Evolutionary conservation across 768 basidiomycete species (phyloP).

Genomic region (Leccinum incarnatum): DNA sequence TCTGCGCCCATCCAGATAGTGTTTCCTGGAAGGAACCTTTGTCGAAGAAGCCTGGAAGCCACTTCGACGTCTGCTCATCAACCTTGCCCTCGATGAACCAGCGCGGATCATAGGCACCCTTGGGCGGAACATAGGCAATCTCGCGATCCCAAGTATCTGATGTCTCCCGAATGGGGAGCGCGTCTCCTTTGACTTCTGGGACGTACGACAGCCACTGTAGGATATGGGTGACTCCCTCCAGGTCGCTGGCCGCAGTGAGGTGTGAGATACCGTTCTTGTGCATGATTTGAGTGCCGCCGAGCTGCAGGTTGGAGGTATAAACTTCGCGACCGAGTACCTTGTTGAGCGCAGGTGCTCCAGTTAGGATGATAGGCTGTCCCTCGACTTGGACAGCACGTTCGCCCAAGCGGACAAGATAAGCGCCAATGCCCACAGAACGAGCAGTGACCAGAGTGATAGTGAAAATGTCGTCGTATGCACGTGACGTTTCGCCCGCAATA

Average conservation of each 20-base stretch:
- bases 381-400: slow-evolving; percentile 98
- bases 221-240: slow-evolving; percentile 93
- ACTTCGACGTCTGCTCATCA: slow-evolving; percentile 76
- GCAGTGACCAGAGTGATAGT: slow-evolving; percentile 99
- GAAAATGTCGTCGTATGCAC: slow-evolving; percentile 99
- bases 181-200: slow-evolving; percentile 75
- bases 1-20: slow-evolving; percentile 98
- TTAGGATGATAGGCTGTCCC: slow-evolving; percentile 98
- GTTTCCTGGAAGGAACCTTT: slow-evolving; percentile 98
- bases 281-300: slow-evolving; percentile 99
- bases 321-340: slow-evolving; percentile 99
- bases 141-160: slow-evolving; percentile 89
- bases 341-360: slow-evolving; percentile 94
- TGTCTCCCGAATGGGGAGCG: slow-evolving; percentile 74
- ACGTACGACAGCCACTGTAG: slow-evolving; percentile 94
- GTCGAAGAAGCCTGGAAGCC: slow-evolving; percentile 93
- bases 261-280: slow-evolving; percentile 99
- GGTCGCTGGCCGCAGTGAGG: slow-evolving; percentile 89
- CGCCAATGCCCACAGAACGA: slow-evolving; percentile 98
- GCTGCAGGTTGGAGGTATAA: slow-evolving; percentile 96
- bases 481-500: slow-evolving; percentile 97
- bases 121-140: slow-evolving; percentile 86
- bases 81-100: slow-evolving; percentile 97
- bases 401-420: slow-evolving; percentile 96
- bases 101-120: slow-evolving; percentile 93